Conservation (phyloP, 1,284 basidiomycete genomes). For the Microbotryum violaceum region DNA sequence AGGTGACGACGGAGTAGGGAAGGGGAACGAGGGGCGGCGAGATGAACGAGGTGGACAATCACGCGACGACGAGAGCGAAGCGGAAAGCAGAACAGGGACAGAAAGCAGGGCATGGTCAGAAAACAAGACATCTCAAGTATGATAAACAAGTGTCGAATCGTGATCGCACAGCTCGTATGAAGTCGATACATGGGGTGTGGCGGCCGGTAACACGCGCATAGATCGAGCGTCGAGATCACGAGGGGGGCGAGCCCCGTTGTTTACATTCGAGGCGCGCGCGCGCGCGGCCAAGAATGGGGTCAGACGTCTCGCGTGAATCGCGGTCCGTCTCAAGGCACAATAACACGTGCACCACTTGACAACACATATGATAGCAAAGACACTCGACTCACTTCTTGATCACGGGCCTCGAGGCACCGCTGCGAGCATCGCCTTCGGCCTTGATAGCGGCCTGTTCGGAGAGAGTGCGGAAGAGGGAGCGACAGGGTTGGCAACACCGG, state of each 20-base stretch:
- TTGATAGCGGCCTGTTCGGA: constrained; percentile 18
- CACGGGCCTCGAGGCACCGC: constrained; percentile 7
- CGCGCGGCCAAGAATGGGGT: not conserved
- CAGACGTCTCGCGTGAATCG: no score
- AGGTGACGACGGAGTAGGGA: not conserved
- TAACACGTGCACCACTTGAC: not conserved
- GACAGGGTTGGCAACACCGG: not conserved
- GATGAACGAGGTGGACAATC: not conserved
- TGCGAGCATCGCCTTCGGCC: constrained; percentile 9
- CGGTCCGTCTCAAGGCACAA: no score
- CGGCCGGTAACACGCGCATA: not conserved
- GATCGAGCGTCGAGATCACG: not conserved
- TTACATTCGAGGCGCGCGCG: not conserved
- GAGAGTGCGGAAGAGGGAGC: not conserved
- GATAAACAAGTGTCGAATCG: not conserved
- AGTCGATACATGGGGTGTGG: not conserved
- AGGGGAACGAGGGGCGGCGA: not conserved
- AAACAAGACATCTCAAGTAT: not conserved
- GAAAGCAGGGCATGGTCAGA: not conserved
- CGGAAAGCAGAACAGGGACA: not conserved
- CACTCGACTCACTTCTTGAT: constrained; percentile 28
- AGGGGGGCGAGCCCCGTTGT: not conserved
- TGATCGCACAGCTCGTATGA: not conserved
- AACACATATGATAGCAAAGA: not conserved
- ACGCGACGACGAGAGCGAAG: not conserved